Conservation (phyloP, 768 basidiomycete species). For the Udeniomyces megalosporus region DNA sequence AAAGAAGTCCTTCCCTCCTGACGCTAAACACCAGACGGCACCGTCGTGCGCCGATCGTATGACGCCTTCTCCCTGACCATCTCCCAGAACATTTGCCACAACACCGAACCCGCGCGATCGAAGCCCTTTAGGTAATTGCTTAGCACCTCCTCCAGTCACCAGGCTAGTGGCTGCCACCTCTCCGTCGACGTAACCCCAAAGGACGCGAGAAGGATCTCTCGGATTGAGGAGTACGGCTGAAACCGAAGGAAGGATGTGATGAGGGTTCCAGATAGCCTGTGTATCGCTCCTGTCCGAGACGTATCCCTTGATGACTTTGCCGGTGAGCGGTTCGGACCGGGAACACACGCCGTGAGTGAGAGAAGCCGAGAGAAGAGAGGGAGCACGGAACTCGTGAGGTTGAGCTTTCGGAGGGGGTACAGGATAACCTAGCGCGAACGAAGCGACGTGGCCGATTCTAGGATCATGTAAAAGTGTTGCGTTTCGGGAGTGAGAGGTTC, state of each 20-base stretch:
- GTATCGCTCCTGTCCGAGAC: background rate
- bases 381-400: conserved; percentile 7
- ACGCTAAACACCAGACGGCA: conserved; percentile 1
- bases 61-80: background rate
- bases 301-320: conserved; percentile 14
- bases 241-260: background rate
- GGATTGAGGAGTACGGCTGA: background rate
- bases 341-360: conserved; percentile 3
- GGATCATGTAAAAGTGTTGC: conserved; percentile 7
- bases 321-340: background rate
- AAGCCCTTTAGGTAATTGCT: too few relatives aligned
- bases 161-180: background rate
- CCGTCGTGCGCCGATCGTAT: background rate
- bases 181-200: conserved; percentile 7
- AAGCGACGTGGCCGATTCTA: background rate
- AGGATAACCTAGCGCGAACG: conserved; percentile 9
- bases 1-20: background rate
- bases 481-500: conserved; percentile 1
- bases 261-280: background rate
- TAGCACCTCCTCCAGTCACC: background rate
- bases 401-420: conserved; percentile 7
- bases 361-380: background rate
- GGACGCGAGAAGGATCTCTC: background rate
- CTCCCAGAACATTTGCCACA: too few relatives aligned
- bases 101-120: too few relatives aligned